Evolutionary conservation across 768 basidiomycete genomes (phyloP), one percentile per base, ranked within the genome.

Genomic region (Zangia roseola): DNA sequence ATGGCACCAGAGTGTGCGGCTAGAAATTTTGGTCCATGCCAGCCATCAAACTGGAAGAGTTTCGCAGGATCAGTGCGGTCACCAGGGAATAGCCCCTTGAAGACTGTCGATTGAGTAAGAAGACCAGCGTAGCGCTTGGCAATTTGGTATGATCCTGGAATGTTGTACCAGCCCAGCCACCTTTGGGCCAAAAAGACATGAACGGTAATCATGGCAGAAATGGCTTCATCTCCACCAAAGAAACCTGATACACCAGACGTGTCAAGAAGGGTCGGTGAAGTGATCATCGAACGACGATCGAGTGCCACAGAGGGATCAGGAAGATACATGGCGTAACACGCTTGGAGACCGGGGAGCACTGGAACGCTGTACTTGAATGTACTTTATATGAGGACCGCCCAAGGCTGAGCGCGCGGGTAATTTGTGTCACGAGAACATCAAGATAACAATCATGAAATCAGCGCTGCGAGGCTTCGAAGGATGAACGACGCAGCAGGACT

Each of bases 141-240:
- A 12, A 73, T 61, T 17, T 54, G 49, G 42, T 68, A 70, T 9
- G 70, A 68, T 10, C 70, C 70, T 5, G 70, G 70, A 10, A 70
- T 56, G 36, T 72, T 71, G 33, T 71, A 72, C 66, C 69, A 72
- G 6, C 70, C 70, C 14, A 72, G 33, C 65, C 61, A 71, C 26
- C 53, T 61, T 37, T 66, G 61, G 10, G 60, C 58, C 43, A 59
- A 55, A 45, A 61, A 68, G 19, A 72, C 51, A 42, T 71, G 71
- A 13, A 71, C 62, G 2, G 69, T 69, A 2, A 62, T 61, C 66
- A 73, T 71, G 20, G 71, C 68, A 0, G 71, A 62, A 4, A 72
- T 58, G 7, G 70, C 70, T 33, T 71, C 70, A 16, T 71, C 70
- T 10, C 70, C 70, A 71, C n/a, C n/a, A n/a, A n/a, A 62, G 42